Base-by-base conservation (phyloP, 2,329 filamentous ascomycete genomes). In the Penicillium sp. region DNA sequence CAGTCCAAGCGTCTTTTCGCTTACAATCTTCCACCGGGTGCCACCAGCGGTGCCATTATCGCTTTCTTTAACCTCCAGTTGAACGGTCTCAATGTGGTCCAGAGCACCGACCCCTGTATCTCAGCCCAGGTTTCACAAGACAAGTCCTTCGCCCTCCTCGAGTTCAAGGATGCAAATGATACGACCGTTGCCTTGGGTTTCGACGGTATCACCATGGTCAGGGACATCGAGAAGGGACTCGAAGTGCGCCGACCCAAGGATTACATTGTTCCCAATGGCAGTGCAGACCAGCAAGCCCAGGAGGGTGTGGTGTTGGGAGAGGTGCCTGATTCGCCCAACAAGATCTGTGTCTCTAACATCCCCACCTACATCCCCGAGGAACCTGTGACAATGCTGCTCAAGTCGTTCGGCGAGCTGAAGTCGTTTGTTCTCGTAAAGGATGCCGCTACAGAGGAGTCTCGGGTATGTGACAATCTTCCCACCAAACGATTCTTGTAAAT, bases 61-160 rank as follows among this genome's bases (percentile, higher is more conserved):
- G 83, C 86, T 21, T 99, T 97, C 77, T 97, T 99, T 82, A 99
- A 99, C 69, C 81, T 96, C 22, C 92, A 97, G 72, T 83, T 99
- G 48, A 97, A 99, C 67, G 92, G 92, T n/a, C 79, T 99, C 44
- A 99, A 99, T 67, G 89, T 97, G 34, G 86, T 96, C 49, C 87
- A 91, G 61, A 87, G 85, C 60, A 83, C 84, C 44, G 92, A 97
- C 66, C 92, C 93, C 34, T 97, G 94, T 70, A 81, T 91, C 49
- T 87, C 88, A 7, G 91, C 89, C 36, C 90, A 96, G 65, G 81
- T 97, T 52, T 89, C 92, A 21, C 85, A 86, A 55, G 91, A 96
- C 71, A 80, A 82, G 52, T 82, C 84, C 1, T 97, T 96, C 74
- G 93, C 92, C 9, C 83, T 97, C 43, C 74, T 97, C 43, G 95